phyloP scores from a whole-genome alignment of 139 green algal species.

The Coelastrella sp. region DNA sequence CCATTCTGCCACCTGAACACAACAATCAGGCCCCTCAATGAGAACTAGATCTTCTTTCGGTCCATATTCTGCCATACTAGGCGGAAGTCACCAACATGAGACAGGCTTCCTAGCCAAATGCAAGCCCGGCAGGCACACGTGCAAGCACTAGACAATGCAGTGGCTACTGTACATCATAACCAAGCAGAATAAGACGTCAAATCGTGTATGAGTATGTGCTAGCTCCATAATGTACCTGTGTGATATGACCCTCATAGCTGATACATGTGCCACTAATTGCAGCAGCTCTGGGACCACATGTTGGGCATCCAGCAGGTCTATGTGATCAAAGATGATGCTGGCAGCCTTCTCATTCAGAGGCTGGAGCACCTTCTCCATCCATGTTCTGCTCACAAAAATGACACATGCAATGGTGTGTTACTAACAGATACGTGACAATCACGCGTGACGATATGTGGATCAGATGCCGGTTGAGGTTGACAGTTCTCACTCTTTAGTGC shows the following conservation, averaged over 20 bases:
- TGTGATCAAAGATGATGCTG: constrained; percentile 66
- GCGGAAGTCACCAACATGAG: background rate
- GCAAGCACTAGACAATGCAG: too few relatives aligned
- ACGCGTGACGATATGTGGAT: too few relatives aligned
- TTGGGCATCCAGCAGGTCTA: constrained; percentile 77
- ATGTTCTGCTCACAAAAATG: constrained; percentile 71
- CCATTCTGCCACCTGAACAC: constrained; percentile 58
- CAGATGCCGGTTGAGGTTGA: too few relatives aligned
- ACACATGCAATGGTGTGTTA: too few relatives aligned
- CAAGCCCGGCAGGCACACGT: too few relatives aligned
- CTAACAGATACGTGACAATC: too few relatives aligned
- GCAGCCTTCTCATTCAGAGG: constrained; percentile 87
- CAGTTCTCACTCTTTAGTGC: too few relatives aligned
- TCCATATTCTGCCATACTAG: background rate
- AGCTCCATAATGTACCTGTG: constrained; percentile 56
- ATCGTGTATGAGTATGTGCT: background rate
- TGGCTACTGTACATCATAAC: background rate
- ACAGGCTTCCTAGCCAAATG: background rate
- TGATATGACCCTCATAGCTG: constrained; percentile 80
- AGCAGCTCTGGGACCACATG: constrained; percentile 81
- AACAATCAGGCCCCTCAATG: too few relatives aligned
- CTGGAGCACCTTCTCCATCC: constrained; percentile 90
- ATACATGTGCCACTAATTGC: constrained; percentile 87
- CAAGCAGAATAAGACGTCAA: background rate
- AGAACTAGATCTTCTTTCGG: background rate